Evolutionary conservation across 2,329 filamentous ascomycete genomes (phyloP), one percentile per base, ranked within the genome.

Genomic region (Claviceps capensis): DNA sequence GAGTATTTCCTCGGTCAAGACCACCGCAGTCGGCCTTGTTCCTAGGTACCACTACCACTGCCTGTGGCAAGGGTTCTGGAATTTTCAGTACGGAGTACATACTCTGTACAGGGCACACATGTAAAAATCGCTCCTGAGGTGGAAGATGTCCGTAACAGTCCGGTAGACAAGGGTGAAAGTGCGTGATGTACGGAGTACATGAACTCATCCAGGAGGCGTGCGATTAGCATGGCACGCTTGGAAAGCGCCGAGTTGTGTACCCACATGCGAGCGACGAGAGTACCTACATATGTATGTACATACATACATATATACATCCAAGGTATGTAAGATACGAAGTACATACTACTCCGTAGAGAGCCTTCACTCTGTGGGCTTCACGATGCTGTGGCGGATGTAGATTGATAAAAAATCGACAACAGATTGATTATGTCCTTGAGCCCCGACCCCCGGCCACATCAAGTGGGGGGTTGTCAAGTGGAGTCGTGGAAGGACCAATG

Each of bases 341-440:
- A 22, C 22, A 22, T 4, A 4, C 22, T 22, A 23, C 5, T 23
- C 41, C 4, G 41, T 23, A 43, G 41, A 43, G 19, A 14, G 17
- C 19, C 17, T 26, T 26, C 23, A 26, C 23, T 26, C 6, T 23
- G 42, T 17, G 45, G 45, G 17, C 23, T 13, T 22, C 30, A 38
- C 36, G 37, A 42, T 49, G 3, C 22, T 30, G 22, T 41, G 17
- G 47, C 19, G 47, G 37, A 17, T 41, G 19, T 37, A 41, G 47
- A 42, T 49, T 49, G 47, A 49, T 49, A 49, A 47, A 42, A 46
- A 46, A 13, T n/a, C 13, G 19, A 22, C n/a, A 42, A 42, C 37
- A 23, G 47, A 49, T 49, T 49, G 47, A 49, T 49, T 40, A 49
- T 9, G 47, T 4, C n/a, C 19, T 40, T 22, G 4, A 19, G n/a